Evolutionary conservation across 768 basidiomycete genomes (phyloP).

Genomic region (Polyporus arcularius): DNA sequence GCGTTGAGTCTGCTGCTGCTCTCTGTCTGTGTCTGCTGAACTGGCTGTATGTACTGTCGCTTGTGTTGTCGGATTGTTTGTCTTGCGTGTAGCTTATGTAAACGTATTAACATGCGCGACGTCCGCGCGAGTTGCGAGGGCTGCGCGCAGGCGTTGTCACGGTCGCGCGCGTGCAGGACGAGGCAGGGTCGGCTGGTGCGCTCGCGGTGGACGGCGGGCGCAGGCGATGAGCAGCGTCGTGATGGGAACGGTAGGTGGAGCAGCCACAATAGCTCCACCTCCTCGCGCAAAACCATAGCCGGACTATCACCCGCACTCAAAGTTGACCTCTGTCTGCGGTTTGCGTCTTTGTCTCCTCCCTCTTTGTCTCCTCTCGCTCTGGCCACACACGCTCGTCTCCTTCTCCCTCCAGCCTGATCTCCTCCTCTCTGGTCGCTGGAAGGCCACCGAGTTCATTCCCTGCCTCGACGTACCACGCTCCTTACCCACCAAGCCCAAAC

Average conservation of each 20-base stretch:
- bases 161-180: background rate
- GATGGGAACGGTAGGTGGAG: slow-evolving; percentile 12
- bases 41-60: background rate
- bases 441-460: slow-evolving; percentile 19
- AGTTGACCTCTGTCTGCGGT: background rate
- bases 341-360: background rate
- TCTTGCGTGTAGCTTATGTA: slow-evolving; percentile 18
- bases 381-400: slow-evolving; percentile 3
- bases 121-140: no score
- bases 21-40: background rate
- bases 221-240: background rate
- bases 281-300: background rate
- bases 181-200: background rate
- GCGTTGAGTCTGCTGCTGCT: background rate
- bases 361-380: slow-evolving; percentile 4
- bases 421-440: slow-evolving; percentile 22
- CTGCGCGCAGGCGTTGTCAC: no score
- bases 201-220: no score
- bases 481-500: background rate
- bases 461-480: slow-evolving; percentile 13
- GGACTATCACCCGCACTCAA: slow-evolving; percentile 5
- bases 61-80: background rate
- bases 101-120: background rate
- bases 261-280: slow-evolving; percentile 12
- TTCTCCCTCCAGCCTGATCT: slow-evolving; percentile 4